These are phyloP conservation scores for Colletotrichum karsti DNA, from an alignment of 2,329 filamentous ascomycete species.

Conservation along the genomic window DNA sequence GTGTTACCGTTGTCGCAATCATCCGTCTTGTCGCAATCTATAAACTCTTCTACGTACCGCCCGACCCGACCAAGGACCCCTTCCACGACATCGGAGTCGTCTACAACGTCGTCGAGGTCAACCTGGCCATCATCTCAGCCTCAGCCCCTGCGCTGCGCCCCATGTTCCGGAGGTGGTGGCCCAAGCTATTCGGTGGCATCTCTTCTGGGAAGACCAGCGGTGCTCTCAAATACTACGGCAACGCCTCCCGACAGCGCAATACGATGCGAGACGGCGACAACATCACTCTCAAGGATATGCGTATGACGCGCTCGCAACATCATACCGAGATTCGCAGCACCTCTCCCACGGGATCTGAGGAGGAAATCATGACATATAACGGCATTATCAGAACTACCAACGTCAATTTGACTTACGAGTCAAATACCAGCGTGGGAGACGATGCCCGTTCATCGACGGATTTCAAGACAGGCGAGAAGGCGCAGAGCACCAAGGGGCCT, in stretches of 20 bases:
- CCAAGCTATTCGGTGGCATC: constrained; percentile 38
- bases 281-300: constrained; percentile 36
- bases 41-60: constrained; percentile 33
- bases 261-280: constrained; percentile 7
- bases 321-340: constrained; percentile 41
- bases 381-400: constrained; percentile 47
- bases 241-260: not conserved
- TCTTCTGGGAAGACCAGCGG: constrained; percentile 3
- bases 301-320: constrained; percentile 33
- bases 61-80: constrained; percentile 31
- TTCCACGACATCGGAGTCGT: constrained; percentile 43
- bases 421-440: not conserved
- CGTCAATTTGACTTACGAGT: constrained; percentile 28
- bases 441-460: constrained; percentile 6
- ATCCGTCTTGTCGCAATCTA: constrained; percentile 42
- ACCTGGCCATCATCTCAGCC: constrained; percentile 46
- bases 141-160: constrained; percentile 44
- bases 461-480: constrained; percentile 5
- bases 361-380: constrained; percentile 49
- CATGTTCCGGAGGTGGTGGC: constrained; percentile 43
- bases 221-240: constrained; percentile 16
- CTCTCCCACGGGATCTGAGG: constrained; percentile 43
- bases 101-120: constrained; percentile 40
- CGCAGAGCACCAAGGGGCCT: not conserved
- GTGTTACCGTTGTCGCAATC: constrained; percentile 41